Evolutionary conservation across 2,329 filamentous ascomycete genomes (phyloP).

Genomic region (Stagonosporopsis chrysanthemi): DNA sequence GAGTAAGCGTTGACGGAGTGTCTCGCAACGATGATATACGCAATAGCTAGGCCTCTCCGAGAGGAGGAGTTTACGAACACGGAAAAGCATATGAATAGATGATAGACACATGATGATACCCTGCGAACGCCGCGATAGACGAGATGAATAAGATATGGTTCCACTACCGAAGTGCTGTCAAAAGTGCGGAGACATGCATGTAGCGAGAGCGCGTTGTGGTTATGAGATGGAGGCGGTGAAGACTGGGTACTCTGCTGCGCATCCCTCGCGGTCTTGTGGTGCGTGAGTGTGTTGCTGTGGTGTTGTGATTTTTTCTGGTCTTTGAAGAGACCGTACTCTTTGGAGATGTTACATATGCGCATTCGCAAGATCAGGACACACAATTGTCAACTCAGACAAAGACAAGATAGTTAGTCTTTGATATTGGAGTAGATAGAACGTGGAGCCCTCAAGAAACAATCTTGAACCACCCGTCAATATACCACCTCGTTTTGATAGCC

Average conservation of each 20-base stretch:
- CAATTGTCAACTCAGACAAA: background rate
- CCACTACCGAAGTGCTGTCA: slow-evolving; percentile 34
- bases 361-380: no score
- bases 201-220: background rate
- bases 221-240: background rate
- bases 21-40: background rate
- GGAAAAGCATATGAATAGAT: slow-evolving; percentile 28
- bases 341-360: no score
- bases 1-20: slow-evolving; percentile 61
- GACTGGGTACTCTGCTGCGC: no score
- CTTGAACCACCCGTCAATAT: no score
- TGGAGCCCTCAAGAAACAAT: no score
- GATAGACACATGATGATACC: slow-evolving; percentile 39
- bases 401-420: no score
- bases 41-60: slow-evolving; percentile 6
- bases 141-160: slow-evolving; percentile 16
- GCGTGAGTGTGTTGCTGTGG: background rate
- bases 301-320: background rate
- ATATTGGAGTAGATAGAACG: no score
- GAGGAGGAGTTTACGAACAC: slow-evolving; percentile 4
- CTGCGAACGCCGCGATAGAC: slow-evolving; percentile 26
- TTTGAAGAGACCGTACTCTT: background rate
- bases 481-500: no score
- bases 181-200: slow-evolving; percentile 11
- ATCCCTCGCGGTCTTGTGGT: background rate